Evolutionary conservation across 1,284 basidiomycete species (phyloP), one percentile per base, ranked within the genome.

Genomic region (Grifola frondosa): DNA sequence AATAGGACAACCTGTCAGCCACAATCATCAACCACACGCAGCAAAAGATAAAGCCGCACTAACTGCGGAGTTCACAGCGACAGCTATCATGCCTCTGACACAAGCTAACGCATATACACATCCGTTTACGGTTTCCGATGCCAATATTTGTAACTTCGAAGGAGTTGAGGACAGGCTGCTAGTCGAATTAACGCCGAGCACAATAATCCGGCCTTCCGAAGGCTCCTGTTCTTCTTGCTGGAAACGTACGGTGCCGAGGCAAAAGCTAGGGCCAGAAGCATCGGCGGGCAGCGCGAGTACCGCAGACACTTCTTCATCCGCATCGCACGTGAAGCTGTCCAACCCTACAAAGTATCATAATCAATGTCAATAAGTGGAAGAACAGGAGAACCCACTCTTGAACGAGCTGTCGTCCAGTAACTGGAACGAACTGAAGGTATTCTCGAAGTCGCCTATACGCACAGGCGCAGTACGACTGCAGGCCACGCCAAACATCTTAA

Each of bases 11-110:
- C 61, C 44, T 86, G 67, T 75, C 78, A 40, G 17, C 4, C 9
- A 36, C 11, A 30, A 15, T 29, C 19, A 10, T 33, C 5, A 32
- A 16, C n/a, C 6, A 13, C 10, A 12, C 6, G 28, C 7, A 22
- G 6, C 2, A 8, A 10, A 8, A 13, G 15, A 36, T 34, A 26
- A 30, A 34, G 29, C 16, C 12, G n/a, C 1, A 71, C 85, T 35
- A 54, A 91, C 89, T 20, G 84, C 79, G 13, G 84, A 81, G 56
- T 90, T 88, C 23, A 91, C 75, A 0, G 88, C 80, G 1, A 81
- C 88, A 2, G 81, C 75, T 22, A 93, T 64, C 47, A 70, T 63
- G 15, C 70, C 71, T 22, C 76, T 62, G 7, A 76, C 57, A 13
- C 58, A 62, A 1, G 70, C 67, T 21, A 90, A 49, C 7, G 78